Evolutionary conservation across 2,329 filamentous ascomycete species (phyloP).

Genomic region (Diaporthe amygdali): DNA sequence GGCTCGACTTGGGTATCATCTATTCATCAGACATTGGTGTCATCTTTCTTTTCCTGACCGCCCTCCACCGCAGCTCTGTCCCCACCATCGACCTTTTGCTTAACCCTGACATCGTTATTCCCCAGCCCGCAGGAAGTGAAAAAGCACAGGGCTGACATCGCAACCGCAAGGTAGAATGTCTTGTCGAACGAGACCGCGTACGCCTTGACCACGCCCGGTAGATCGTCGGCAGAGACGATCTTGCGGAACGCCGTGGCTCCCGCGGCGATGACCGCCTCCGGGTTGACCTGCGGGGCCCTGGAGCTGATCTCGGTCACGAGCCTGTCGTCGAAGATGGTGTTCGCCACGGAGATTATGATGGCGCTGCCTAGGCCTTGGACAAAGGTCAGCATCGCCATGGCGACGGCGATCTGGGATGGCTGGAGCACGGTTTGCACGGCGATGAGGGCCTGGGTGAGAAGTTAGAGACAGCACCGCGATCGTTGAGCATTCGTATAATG

Average conservation of each 20-base stretch:
- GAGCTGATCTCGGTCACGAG: constrained; percentile 31
- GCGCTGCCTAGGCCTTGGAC: constrained; percentile 32
- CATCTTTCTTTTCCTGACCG: not conserved
- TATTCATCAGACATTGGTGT: not conserved
- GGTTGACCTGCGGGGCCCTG: constrained; percentile 34
- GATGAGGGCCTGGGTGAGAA: constrained; percentile 28
- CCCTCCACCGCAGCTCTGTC: not conserved
- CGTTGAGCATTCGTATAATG: not conserved
- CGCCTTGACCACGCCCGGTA: constrained; percentile 41
- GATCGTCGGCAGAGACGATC: constrained; percentile 33
- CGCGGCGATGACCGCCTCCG: constrained; percentile 37
- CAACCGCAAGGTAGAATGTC: constrained; percentile 46
- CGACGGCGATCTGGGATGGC: constrained; percentile 31
- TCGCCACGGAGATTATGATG: constrained; percentile 31
- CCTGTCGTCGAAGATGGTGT: constrained; percentile 33
- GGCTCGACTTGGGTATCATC: not conserved
- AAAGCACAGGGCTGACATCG: constrained; percentile 37
- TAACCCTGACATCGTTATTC: constrained; percentile 47
- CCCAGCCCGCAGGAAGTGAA: constrained; percentile 49
- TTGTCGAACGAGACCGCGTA: constrained; percentile 43
- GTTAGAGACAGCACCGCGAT: not conserved
- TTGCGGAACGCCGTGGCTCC: constrained; percentile 44
- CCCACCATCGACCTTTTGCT: not conserved
- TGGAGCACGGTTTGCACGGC: constrained; percentile 32
- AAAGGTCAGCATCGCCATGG: constrained; percentile 32